These are phyloP conservation scores for Alternaria arbusti DNA, from an alignment of 2,329 filamentous ascomycete genomes.

Conservation along the genomic window DNA sequence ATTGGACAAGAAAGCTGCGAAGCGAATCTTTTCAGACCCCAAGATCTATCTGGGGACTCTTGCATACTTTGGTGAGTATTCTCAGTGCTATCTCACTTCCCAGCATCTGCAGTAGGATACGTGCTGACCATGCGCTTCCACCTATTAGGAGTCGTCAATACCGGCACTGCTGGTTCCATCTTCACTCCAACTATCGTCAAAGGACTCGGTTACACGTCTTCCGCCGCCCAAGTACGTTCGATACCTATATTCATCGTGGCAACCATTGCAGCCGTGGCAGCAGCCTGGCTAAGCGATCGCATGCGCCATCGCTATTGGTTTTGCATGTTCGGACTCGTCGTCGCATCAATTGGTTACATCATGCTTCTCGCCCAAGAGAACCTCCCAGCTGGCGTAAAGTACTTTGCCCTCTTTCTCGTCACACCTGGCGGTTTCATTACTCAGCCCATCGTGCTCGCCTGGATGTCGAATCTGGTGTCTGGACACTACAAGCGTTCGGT, in stretches of 20 bases:
- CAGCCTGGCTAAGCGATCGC: conserved; percentile 57
- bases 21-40: conserved; percentile 52
- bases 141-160: conserved; percentile 48
- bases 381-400: conserved; percentile 56
- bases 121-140: neutral
- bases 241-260: conserved; percentile 51
- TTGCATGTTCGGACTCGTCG: conserved; percentile 55
- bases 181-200: conserved; percentile 52
- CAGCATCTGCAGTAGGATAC: neutral
- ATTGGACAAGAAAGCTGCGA: conserved; percentile 55
- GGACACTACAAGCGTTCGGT: conserved; percentile 65
- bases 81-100: neutral
- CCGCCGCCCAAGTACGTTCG: conserved; percentile 45
- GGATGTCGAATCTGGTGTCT: conserved; percentile 64
- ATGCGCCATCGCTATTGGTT: conserved; percentile 62
- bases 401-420: conserved; percentile 63
- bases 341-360: conserved; percentile 62
- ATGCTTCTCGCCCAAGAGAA: conserved; percentile 58
- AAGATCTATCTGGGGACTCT: conserved; percentile 37
- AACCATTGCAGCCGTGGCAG: conserved; percentile 41
- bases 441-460: conserved; percentile 62
- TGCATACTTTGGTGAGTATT: conserved; percentile 22
- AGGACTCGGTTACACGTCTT: conserved; percentile 48
- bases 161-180: conserved; percentile 54
- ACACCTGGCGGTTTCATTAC: conserved; percentile 62